A percentile compares a stretch with the other conserved stretches of the same genome.
Evolutionary conservation across 345 rosid genomes (phyloP).

Genomic region (Bretschneidera sinensis): DNA sequence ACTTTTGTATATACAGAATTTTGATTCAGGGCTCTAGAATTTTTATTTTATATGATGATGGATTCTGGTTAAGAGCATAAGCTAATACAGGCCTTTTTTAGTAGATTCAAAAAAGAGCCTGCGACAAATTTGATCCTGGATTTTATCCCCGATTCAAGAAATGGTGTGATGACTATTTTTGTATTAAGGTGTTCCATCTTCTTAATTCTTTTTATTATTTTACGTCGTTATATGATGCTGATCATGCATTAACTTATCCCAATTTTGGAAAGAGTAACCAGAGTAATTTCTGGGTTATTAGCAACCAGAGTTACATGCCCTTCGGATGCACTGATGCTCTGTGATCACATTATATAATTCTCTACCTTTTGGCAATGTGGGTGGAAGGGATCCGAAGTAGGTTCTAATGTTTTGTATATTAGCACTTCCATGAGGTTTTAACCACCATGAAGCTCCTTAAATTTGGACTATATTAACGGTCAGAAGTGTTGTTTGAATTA

Average conservation of each 20-base stretch:
- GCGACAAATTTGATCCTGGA: slow-evolving; percentile 85
- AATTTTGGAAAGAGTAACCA: not conserved
- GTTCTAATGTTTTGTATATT: too few relatives aligned
- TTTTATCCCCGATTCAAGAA: slow-evolving; percentile 92
- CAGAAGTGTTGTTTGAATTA: not conserved
- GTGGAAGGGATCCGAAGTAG: too few relatives aligned
- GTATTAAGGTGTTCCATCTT: slow-evolving; percentile 65
- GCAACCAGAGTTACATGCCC: not conserved
- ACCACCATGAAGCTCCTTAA: not conserved
- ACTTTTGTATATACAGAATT: too few relatives aligned
- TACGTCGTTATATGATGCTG: not conserved
- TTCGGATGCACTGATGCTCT: not conserved
- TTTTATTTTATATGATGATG: not conserved
- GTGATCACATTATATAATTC: not conserved
- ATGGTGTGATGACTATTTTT: slow-evolving; percentile 97
- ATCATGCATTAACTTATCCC: not conserved
- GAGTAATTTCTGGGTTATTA: not conserved
- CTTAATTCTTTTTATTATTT: too few relatives aligned
- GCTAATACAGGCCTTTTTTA: slow-evolving; percentile 11
- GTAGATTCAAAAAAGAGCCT: slow-evolving; percentile 72
- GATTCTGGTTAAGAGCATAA: not conserved
- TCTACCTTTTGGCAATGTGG: not conserved
- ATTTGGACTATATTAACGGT: not conserved
- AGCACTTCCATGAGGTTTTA: not conserved
- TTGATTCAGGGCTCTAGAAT: too few relatives aligned